Conservation (phyloP, 352 stramenopile genomes). For the Globisporangium perplexum region DNA sequence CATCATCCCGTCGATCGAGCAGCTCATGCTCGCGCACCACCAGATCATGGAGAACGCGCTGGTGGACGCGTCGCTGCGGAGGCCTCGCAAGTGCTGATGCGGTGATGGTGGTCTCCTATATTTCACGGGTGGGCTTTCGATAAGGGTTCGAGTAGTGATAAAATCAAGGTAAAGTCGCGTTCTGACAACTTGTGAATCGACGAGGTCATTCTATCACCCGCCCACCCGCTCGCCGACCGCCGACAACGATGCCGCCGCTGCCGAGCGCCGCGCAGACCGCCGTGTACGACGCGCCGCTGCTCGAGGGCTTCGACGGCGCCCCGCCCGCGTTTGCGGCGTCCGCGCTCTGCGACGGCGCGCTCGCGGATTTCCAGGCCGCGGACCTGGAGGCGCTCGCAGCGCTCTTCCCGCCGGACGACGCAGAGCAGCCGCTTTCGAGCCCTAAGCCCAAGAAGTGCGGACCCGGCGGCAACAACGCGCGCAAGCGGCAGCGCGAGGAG, state of each 20-base stretch:
- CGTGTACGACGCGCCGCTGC: constrained; percentile 5
- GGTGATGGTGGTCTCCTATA: no score
- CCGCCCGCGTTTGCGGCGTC: no score
- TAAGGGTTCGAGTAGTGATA: background rate
- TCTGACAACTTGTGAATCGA: background rate
- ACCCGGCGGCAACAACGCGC: constrained; percentile 5
- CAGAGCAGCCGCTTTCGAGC: background rate
- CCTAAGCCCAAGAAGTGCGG: constrained; percentile 2
- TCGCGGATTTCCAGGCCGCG: constrained; percentile 4
- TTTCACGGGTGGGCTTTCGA: no score
- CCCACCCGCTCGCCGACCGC: no score
- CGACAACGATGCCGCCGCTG: no score
- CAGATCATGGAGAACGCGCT: constrained; percentile 12
- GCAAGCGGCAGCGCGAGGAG: constrained; percentile 11
- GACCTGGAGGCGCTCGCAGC: constrained; percentile 6
- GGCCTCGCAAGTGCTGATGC: background rate
- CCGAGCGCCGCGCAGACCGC: background rate
- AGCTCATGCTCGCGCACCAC: constrained; percentile 4
- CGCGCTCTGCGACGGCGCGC: background rate
- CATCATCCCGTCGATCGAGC: constrained; percentile 8
- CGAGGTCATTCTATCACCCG: background rate
- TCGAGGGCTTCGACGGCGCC: constrained; percentile 3
- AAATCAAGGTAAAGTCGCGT: background rate
- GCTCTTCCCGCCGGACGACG: background rate
- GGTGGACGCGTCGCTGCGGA: constrained; percentile 4